A percentile compares a stretch with the other conserved stretches of the same genome.
Conservation (phyloP, 2,329 filamentous ascomycete genomes). For the Claviceps monticola region DNA sequence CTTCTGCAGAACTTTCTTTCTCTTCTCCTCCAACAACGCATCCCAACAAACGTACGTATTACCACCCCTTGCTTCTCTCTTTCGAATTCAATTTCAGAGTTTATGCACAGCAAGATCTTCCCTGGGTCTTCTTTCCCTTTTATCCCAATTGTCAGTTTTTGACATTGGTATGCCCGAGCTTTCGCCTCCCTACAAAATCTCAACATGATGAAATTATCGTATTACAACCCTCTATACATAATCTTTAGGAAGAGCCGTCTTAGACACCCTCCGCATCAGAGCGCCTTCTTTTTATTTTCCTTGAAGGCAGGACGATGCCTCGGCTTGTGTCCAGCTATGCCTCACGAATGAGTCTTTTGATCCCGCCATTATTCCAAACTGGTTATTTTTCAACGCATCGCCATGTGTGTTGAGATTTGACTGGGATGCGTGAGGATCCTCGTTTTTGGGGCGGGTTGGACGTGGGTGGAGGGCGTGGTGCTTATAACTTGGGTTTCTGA, state of each 20-base stretch:
- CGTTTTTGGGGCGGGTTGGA: constrained; percentile 14
- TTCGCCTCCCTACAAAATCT: constrained; percentile 3
- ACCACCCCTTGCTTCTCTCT: neutral
- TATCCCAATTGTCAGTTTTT: too few species aligned
- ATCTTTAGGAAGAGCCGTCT: constrained; percentile 33
- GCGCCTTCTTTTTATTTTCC: neutral
- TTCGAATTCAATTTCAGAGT: neutral
- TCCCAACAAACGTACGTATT: neutral
- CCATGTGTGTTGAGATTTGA: constrained; percentile 17
- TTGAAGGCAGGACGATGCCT: constrained; percentile 6
- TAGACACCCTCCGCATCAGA: constrained; percentile 21
- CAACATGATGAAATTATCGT: constrained; percentile 25
- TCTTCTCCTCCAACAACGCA: neutral
- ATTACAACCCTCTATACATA: constrained; percentile 20
- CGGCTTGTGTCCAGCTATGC: constrained; percentile 7
- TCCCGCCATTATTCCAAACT: constrained; percentile 8
- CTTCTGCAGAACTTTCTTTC: neutral
- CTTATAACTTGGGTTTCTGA: constrained; percentile 35
- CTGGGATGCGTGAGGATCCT: constrained; percentile 9
- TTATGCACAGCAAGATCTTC: too few species aligned
- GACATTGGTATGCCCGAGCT: too few species aligned
- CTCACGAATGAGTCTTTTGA: constrained; percentile 5
- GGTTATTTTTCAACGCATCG: constrained; percentile 15
- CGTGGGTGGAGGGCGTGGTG: constrained; percentile 27
- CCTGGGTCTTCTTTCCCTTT: neutral